Conservation (phyloP, 352 stramenopile genomes). For the Phytophthora constricta region DNA sequence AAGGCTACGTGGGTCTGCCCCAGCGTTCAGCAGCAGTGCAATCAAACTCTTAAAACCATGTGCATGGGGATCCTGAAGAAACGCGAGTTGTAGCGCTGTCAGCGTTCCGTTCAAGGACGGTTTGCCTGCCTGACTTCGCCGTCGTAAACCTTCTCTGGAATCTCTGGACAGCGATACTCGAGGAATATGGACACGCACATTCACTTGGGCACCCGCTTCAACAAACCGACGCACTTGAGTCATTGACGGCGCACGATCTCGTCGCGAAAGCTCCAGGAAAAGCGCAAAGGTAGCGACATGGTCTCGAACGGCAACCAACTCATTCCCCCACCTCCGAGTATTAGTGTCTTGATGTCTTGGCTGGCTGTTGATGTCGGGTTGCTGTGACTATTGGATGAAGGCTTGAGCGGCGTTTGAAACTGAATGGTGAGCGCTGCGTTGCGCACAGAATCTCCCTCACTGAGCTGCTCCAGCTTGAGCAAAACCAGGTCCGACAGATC, state of each 20-base stretch:
- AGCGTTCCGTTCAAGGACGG: constrained; percentile 29
- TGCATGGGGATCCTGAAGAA: constrained; percentile 40
- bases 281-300: constrained; percentile 68
- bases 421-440: constrained; percentile 60
- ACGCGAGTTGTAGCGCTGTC: constrained; percentile 61
- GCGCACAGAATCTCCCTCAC: constrained; percentile 48
- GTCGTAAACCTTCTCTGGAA: constrained; percentile 17
- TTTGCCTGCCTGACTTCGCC: constrained; percentile 26
- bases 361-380: constrained; percentile 24
- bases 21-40: constrained; percentile 47
- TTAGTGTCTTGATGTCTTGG: constrained; percentile 59
- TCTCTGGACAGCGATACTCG: constrained; percentile 19
- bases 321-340: constrained; percentile 48
- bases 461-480: constrained; percentile 58
- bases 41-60: constrained; percentile 43
- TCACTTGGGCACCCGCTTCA: constrained; percentile 55
- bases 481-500: constrained; percentile 53
- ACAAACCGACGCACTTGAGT: constrained; percentile 54
- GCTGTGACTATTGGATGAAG: constrained; percentile 24
- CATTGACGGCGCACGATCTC: constrained; percentile 41
- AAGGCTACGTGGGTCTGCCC: constrained; percentile 49
- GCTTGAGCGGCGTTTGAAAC: constrained; percentile 48
- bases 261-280: constrained; percentile 50
- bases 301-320: constrained; percentile 39
- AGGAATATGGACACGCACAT: constrained; percentile 52